phyloP scores from a whole-genome alignment of 2,329 filamentous ascomycete genomes.

The Botrytis paeoniae region DNA sequence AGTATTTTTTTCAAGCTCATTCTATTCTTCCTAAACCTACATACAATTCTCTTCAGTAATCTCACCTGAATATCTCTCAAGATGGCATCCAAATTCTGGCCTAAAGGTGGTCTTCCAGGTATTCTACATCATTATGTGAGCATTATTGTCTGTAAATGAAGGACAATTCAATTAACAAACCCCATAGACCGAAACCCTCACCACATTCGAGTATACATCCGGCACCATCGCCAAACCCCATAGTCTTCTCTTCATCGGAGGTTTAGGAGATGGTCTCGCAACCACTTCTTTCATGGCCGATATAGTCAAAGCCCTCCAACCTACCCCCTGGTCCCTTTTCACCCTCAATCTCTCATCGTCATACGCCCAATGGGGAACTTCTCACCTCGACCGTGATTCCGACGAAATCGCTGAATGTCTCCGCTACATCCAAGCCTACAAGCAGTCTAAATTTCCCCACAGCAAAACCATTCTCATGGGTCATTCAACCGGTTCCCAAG shows the following conservation, averaged over 20 bases:
- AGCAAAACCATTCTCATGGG: constrained; percentile 63
- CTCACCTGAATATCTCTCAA: constrained; percentile 43
- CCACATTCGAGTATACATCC: constrained; percentile 42
- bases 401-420: constrained; percentile 39
- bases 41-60: background rate
- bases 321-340: constrained; percentile 41
- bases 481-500: constrained; percentile 65
- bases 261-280: constrained; percentile 51
- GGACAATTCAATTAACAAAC: constrained; percentile 10
- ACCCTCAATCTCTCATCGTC: constrained; percentile 43
- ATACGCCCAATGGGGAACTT: constrained; percentile 40
- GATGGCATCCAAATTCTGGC: constrained; percentile 41
- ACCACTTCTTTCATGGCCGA: constrained; percentile 48
- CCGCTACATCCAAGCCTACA: constrained; percentile 38
- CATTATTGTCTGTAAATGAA: background rate
- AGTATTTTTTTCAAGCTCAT: background rate
- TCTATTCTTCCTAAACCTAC: background rate
- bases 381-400: constrained; percentile 40
- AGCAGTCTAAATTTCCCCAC: constrained; percentile 23
- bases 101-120: constrained; percentile 35
- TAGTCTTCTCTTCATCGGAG: constrained; percentile 52
- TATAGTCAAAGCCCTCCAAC: constrained; percentile 43
- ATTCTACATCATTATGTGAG: constrained; percentile 40
- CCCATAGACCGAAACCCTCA: constrained; percentile 40
- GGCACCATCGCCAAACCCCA: constrained; percentile 39